Conservation (phyloP, 495 filamentous ascomycete genomes). For the Penicillium desertorum region DNA sequence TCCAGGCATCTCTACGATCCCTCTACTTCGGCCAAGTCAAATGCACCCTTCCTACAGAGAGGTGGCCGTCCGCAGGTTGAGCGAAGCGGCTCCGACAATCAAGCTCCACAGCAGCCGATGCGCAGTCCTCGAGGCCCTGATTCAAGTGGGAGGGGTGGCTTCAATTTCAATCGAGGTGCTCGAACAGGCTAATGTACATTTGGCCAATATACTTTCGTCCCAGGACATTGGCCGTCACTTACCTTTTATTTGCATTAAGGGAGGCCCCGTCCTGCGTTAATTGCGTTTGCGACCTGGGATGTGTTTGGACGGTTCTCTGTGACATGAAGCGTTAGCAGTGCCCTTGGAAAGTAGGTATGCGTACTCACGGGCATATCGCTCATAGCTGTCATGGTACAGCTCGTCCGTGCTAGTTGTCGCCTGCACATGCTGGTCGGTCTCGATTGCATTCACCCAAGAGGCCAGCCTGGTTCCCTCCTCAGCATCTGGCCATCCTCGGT, state of each 20-base stretch:
- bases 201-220: not conserved
- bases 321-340: constrained; percentile 18
- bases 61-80: constrained; percentile 43
- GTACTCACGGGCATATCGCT: constrained; percentile 61
- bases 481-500: constrained; percentile 76
- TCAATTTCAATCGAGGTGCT: constrained; percentile 58
- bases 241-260: constrained; percentile 31
- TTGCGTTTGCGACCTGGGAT: constrained; percentile 57
- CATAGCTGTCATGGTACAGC: constrained; percentile 72
- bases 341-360: not conserved
- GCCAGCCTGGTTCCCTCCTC: constrained; percentile 69
- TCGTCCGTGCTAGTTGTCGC: constrained; percentile 74
- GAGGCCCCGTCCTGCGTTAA: constrained; percentile 56
- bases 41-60: constrained; percentile 51
- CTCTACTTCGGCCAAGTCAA: constrained; percentile 60
- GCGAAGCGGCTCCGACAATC: constrained; percentile 42
- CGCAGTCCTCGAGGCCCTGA: constrained; percentile 75
- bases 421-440: constrained; percentile 68
- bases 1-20: constrained; percentile 72
- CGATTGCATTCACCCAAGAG: constrained; percentile 79
- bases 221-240: not conserved
- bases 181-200: constrained; percentile 34
- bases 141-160: constrained; percentile 70
- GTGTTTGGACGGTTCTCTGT: constrained; percentile 62
- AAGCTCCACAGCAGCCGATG: constrained; percentile 56